Conservation (phyloP, 176 grass and related monocot species). For the Dactylis glomerata region DNA sequence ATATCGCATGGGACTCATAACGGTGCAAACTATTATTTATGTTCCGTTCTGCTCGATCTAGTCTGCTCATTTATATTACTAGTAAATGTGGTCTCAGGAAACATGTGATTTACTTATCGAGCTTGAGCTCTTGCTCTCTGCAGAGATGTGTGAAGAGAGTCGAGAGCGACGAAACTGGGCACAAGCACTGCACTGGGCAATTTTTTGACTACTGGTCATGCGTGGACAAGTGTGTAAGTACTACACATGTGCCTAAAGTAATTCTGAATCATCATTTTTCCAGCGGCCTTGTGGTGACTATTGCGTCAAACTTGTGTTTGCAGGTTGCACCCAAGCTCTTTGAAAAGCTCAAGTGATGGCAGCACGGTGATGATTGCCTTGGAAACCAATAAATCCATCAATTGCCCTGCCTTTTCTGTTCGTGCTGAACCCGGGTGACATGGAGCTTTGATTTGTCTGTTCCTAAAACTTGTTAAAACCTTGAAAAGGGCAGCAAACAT, state of each 20-base stretch:
- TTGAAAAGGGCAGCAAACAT: neutral
- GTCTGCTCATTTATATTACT: neutral
- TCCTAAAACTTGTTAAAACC: slow-evolving; percentile 3
- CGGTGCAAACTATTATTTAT: neutral
- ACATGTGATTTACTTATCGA: neutral
- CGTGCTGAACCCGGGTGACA: slow-evolving; percentile 11
- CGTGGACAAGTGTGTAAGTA: slow-evolving; percentile 59
- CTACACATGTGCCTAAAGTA: neutral
- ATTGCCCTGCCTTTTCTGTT: neutral
- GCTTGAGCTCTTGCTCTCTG: neutral
- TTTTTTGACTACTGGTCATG: slow-evolving; percentile 59
- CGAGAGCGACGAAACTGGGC: slow-evolving; percentile 46
- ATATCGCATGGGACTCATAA: neutral
- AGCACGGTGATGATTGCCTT: neutral
- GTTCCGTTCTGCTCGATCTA: neutral
- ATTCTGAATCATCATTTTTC: neutral
- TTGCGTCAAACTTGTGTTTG: neutral
- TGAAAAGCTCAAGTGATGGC: slow-evolving; percentile 39
- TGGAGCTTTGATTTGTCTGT: neutral
- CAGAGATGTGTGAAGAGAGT: slow-evolving; percentile 57
- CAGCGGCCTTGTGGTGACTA: neutral
- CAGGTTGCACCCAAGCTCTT: slow-evolving; percentile 52
- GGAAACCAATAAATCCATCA: slow-evolving; percentile 17
- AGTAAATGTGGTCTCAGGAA: neutral
- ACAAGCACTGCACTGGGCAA: slow-evolving; percentile 68